A percentile compares a stretch with the other conserved stretches of the same genome.
These are phyloP conservation scores for Kazachstania sp. DNA, from an alignment of 1,139 yeast species.

Conservation along the genomic window DNA sequence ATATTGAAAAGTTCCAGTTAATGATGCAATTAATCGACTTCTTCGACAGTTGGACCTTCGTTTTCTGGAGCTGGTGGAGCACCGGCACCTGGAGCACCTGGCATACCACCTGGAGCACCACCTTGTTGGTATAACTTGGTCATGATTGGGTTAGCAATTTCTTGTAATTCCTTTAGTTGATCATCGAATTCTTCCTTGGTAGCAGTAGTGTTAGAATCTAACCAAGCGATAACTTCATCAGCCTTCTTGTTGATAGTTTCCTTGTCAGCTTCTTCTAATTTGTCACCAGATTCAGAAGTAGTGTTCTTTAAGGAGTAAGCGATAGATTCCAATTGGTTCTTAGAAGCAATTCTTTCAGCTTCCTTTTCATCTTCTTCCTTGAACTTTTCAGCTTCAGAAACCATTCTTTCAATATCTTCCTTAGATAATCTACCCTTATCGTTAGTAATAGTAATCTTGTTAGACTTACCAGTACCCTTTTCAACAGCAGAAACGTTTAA, in stretches of 20 bases:
- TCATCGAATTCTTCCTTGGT: conserved; percentile 79
- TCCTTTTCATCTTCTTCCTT: conserved; percentile 81
- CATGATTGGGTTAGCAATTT: conserved; percentile 89
- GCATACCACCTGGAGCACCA: conserved; percentile 62
- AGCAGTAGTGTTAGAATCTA: conserved; percentile 82
- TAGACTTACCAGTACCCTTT: conserved; percentile 79
- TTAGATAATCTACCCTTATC: conserved; percentile 94
- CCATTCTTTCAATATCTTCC: conserved; percentile 94
- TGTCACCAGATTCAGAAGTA: conserved; percentile 70
- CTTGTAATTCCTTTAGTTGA: conserved; percentile 91
- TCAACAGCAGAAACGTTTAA: conserved; percentile 90
- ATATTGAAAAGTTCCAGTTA: background rate
- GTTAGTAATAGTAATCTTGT: conserved; percentile 78
- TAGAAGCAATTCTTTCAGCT: conserved; percentile 66
- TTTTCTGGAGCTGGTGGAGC: conserved; percentile 62
- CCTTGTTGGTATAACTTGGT: conserved; percentile 80
- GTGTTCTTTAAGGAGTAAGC: conserved; percentile 85
- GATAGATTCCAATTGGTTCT: conserved; percentile 89
- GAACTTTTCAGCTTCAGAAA: conserved; percentile 80
- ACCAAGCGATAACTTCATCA: conserved; percentile 79
- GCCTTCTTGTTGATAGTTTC: conserved; percentile 74
- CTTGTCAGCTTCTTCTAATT: conserved; percentile 73
- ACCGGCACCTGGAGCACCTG: conserved; percentile 38
- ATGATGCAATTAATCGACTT: conserved; percentile 58
- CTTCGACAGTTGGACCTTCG: conserved; percentile 91